A percentile compares a stretch with the other conserved stretches of the same genome.
These are phyloP conservation scores for Onygena corvina DNA, from an alignment of 2,329 filamentous ascomycete species.

Conservation along the genomic window DNA sequence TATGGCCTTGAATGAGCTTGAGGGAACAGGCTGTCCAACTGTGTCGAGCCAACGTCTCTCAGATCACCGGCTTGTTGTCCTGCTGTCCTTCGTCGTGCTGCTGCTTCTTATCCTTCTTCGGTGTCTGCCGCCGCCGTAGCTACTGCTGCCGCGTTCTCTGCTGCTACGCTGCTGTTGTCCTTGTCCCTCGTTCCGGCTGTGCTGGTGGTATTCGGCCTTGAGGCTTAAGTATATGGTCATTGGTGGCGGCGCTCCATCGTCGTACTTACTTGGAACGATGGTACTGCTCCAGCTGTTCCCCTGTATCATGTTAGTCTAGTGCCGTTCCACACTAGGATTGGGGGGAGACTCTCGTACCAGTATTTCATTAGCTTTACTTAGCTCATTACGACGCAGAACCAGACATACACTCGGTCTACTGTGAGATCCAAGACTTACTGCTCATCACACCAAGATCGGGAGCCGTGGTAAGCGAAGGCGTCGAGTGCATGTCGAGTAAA, in stretches of 20 bases:
- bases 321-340: not conserved
- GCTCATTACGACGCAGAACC: not conserved
- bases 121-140: not conserved
- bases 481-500: not conserved
- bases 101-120: not conserved
- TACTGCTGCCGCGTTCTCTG: not conserved
- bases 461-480: not conserved
- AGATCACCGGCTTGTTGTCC: not conserved
- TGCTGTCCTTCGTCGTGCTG: not conserved
- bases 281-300: slow-evolving; percentile 6
- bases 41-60: not conserved
- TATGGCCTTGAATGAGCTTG: slow-evolving; percentile 1
- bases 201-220: slow-evolving; percentile 7
- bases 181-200: slow-evolving; percentile 5
- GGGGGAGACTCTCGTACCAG: slow-evolving; percentile 4
- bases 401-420: not conserved
- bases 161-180: not conserved
- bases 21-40: not conserved
- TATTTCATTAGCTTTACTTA: not conserved
- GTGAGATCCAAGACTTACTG: not conserved
- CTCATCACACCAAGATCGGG: not conserved
- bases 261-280: not conserved
- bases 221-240: slow-evolving; percentile 8
- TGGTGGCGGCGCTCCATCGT: slow-evolving; percentile 6
- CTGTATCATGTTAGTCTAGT: slow-evolving; percentile 7